Conservation (phyloP, 257 asterid species). For the Solanum ahanhuiri region DNA sequence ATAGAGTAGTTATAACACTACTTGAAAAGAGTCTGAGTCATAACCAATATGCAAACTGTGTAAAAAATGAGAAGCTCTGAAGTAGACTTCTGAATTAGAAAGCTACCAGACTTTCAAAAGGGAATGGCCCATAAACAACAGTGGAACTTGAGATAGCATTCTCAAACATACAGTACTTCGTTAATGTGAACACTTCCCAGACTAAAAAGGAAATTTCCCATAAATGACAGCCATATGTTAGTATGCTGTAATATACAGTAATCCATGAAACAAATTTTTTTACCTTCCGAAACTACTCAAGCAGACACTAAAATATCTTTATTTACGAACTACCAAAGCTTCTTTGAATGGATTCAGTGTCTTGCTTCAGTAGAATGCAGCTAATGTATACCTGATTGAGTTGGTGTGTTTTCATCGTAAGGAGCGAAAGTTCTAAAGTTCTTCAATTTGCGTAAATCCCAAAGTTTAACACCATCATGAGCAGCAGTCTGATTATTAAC, state of each 20-base stretch:
- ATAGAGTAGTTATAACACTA: not conserved
- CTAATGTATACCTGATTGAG: conserved; percentile 57
- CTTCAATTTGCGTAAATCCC: conserved; percentile 93
- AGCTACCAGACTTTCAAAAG: not conserved
- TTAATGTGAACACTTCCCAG: not conserved
- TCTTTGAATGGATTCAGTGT: not conserved
- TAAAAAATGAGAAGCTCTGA: not conserved
- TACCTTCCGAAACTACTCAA: not conserved
- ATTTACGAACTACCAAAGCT: not conserved
- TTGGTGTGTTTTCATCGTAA: conserved; percentile 75
- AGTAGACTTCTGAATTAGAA: not conserved
- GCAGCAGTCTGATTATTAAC: conserved; percentile 78
- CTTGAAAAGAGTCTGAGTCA: not conserved
- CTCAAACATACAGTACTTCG: not conserved
- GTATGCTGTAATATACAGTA: not conserved
- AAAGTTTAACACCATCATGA: conserved; percentile 95
- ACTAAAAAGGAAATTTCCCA: not conserved
- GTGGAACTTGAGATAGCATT: not conserved
- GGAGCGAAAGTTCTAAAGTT: conserved; percentile 73
- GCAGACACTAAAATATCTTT: not conserved
- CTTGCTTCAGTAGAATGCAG: not conserved
- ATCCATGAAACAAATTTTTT: not conserved
- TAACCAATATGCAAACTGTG: not conserved
- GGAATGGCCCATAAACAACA: not conserved
- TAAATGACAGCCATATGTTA: not conserved